A percentile compares a stretch with the other conserved stretches of the same genome.
Evolutionary conservation across 495 filamentous ascomycete genomes (phyloP).

Genomic region (Penicillium coffeae): DNA sequence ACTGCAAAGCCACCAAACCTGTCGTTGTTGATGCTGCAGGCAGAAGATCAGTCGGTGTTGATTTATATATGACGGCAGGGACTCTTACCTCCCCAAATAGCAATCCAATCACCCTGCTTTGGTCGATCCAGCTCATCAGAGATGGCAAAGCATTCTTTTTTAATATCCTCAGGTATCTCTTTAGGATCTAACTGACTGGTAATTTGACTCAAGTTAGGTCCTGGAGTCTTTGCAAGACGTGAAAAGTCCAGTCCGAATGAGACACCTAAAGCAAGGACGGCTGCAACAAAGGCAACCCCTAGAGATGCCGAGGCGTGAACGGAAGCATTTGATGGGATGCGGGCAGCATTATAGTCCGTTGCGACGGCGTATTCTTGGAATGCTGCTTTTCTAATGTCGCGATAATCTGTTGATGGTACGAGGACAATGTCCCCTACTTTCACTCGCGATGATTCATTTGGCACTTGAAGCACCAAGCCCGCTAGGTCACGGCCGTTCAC

Average conservation of each 20-base stretch:
- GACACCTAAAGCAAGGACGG: slow-evolving; percentile 55
- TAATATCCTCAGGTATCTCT: slow-evolving; percentile 49
- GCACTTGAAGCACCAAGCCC: slow-evolving; percentile 52
- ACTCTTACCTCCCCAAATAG: slow-evolving; percentile 62
- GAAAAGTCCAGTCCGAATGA: slow-evolving; percentile 60
- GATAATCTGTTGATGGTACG: slow-evolving; percentile 66
- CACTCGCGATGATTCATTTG: slow-evolving; percentile 40
- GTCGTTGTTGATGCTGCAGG: slow-evolving; percentile 54
- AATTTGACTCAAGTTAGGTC: slow-evolving; percentile 50
- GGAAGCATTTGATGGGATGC: slow-evolving; percentile 45
- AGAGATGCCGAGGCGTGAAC: slow-evolving; percentile 54
- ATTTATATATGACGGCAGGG: not conserved
- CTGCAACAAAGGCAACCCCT: slow-evolving; percentile 62
- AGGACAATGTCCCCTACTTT: slow-evolving; percentile 55
- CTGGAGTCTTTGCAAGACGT: slow-evolving; percentile 26
- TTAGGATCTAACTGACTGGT: slow-evolving; percentile 34
- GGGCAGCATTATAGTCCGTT: slow-evolving; percentile 59
- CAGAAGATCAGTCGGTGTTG: not conserved
- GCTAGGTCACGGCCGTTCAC: slow-evolving; percentile 63
- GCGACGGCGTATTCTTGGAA: slow-evolving; percentile 67
- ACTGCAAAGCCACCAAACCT: slow-evolving; percentile 55
- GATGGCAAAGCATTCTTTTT: slow-evolving; percentile 48
- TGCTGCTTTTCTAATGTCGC: slow-evolving; percentile 62
- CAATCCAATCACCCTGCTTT: slow-evolving; percentile 58
- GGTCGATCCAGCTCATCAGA: slow-evolving; percentile 41